Evolutionary conservation across 441 rosid genomes (phyloP), one percentile per base, ranked within the genome.

Genomic region (Metrosideros polymorpha): DNA sequence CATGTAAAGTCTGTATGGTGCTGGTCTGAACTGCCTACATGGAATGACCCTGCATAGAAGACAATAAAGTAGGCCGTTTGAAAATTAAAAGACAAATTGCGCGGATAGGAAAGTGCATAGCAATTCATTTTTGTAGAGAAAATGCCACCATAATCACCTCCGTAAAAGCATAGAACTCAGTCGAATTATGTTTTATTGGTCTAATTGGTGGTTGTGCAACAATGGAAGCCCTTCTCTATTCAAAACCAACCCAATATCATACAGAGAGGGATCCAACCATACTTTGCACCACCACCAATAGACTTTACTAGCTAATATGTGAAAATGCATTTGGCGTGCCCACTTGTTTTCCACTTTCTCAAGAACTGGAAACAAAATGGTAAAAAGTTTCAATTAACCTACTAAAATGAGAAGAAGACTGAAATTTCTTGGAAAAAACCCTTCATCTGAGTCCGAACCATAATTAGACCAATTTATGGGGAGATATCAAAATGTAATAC

Each of bases 1-100:
- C 89, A 94, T 52, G 88, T 93, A 95, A 79, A 95, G 93, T 86
- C 97, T 92, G 87, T 94, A 95, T 32, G 96, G 95, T 29, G 92
- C 93, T 57, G 90, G 90, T 77, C 91, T 94, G 76, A 89, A 88
- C 75, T 47, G 86, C 88, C 97, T 90, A 42, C 84, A 83, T 22
- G 97, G 92, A 86, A 93, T 89, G 66, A 95, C 93, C 87, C 97
- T 95, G 93, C 42, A 59, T 79, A 75, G 86, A 87, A 29, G 66
- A 86, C 30, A 39, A 63, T 22, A 43, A 51, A n/a, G 43, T 14
- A 17, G 66, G 43, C 18, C 7, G 0, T 39, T 39, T 71, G n/a
- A 71, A 35, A 5, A 35, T 39, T 6, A 22, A 71, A 35, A 35
- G 45, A 66, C 27, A 24, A 9, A 66, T 9, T 10, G 47, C 79